phyloP scores from a whole-genome alignment of 495 filamentous ascomycete genomes.

The Aspergillus sclerotioniger region DNA sequence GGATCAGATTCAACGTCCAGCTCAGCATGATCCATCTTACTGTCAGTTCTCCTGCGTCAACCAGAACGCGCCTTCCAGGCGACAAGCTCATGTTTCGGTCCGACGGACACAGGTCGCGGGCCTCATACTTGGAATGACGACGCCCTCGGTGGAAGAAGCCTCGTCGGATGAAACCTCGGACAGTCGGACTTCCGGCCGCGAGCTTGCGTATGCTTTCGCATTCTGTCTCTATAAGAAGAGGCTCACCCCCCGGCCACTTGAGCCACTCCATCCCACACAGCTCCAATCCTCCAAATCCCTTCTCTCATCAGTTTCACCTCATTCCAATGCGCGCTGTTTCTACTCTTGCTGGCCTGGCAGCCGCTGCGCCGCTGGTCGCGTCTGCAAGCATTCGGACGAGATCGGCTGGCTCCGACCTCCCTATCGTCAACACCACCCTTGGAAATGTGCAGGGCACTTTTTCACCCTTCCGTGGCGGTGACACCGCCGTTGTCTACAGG shows the following conservation, averaged over 20 bases:
- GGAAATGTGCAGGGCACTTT: conserved; percentile 5
- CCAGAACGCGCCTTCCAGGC: too few relatives aligned
- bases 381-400: not conserved
- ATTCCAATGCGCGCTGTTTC: not conserved
- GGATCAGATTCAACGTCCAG: too few relatives aligned
- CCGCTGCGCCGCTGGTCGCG: not conserved
- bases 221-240: not conserved
- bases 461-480: conserved; percentile 11
- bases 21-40: too few relatives aligned
- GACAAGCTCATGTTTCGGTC: too few relatives aligned
- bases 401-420: not conserved
- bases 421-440: conserved; percentile 9
- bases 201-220: not conserved
- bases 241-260: not conserved
- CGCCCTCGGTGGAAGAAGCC: not conserved
- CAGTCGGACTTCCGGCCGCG: not conserved
- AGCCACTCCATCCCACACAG: not conserved
- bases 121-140: not conserved
- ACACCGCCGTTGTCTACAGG: conserved; percentile 10
- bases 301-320: not conserved
- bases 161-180: not conserved
- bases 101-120: too few relatives aligned
- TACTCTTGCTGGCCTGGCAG: conserved; percentile 1
- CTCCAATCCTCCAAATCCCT: not conserved
- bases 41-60: too few relatives aligned